A percentile compares a stretch with the other conserved stretches of the same genome.
Evolutionary conservation across 2,329 filamentous ascomycete genomes (phyloP).

Genomic region (Claviceps sorghi): DNA sequence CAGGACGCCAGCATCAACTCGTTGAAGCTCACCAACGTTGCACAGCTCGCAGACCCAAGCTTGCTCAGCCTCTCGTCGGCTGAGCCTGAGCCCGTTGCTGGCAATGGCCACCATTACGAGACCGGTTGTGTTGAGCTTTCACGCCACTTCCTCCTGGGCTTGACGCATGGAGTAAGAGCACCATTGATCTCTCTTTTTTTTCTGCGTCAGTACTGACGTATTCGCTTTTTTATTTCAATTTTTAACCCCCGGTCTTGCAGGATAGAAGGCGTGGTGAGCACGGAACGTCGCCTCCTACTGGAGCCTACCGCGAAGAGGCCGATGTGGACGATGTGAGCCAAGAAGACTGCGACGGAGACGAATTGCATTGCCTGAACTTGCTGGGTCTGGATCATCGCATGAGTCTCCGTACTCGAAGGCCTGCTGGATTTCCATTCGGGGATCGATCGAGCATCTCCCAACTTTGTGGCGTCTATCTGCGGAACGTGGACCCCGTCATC

Average conservation of each 20-base stretch:
- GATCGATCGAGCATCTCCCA: not conserved
- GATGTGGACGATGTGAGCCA: not conserved
- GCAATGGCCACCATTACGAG: not conserved
- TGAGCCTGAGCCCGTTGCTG: not conserved
- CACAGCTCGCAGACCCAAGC: not conserved
- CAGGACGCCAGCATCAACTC: not conserved
- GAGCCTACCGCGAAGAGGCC: not conserved
- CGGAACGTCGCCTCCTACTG: not conserved
- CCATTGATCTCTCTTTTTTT: too few relatives aligned
- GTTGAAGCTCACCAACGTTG: not conserved
- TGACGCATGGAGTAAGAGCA: not conserved
- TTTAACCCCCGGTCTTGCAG: not conserved
- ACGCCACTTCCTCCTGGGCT: not conserved
- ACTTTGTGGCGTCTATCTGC: constrained; percentile 5
- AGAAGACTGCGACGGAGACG: not conserved
- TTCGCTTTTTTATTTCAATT: not conserved
- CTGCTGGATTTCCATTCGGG: not conserved
- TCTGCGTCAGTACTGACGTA: not conserved
- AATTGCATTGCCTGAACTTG: not conserved
- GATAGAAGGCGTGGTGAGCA: not conserved
- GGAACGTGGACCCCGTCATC: constrained; percentile 8
- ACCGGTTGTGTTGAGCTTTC: not conserved
- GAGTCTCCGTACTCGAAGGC: not conserved
- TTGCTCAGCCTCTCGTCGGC: not conserved
- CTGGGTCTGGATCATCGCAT: not conserved